Base-by-base conservation (phyloP, 176 grass and related monocot species). In the Pontederia crassipes region DNA sequence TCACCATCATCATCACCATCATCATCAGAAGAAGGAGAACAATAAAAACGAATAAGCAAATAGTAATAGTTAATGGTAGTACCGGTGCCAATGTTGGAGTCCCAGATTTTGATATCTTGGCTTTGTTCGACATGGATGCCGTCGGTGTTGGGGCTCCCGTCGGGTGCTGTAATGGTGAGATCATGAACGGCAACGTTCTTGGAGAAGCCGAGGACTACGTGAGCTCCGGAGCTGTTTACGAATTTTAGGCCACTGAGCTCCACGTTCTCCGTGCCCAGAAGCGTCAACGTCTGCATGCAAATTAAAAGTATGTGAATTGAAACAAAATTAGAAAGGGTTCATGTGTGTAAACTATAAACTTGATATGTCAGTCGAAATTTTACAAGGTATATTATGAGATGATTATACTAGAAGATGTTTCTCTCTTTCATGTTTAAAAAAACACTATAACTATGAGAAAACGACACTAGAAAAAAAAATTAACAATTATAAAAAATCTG, bases 101-200 rank as follows among this genome's bases (percentile, higher is more conserved):
- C 10, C 15, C 11, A n/a, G 26, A 73, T 15, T 16, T 6, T 1
- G 3, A 73, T 17, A 2, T 73, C 0, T 4, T 11, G 49, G 70
- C 49, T 63, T 14, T 45, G 4, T 51, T 63, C n/a, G 6, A 73
- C 7, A 28, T 73, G 59, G 27, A 73, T 46, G 28, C 59, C 70
- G 8, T 73, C 70, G 2, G 70, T 73, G 26, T 73, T 73, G 7
- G 32, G 70, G 48, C 70, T 63, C 10, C 54, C 48, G 15, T 9
- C 49, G 0, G 59, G 70, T 12, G 70, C 27, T n/a, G 16, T 63
- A 29, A 73, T 63, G 0, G 4, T 45, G n/a, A 73, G 15, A 8
- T 29, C n/a, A 2, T 9, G 40, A 13, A 73, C 13, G 0, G 1
- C 4, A 45, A 28, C 57, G 1, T 6, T 11, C 1, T 0, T 29